A percentile compares a stretch with the other conserved stretches of the same genome.
Evolutionary conservation across 2,329 filamentous ascomycete genomes (phyloP).

Genomic region (Paecilomyces niveus): DNA sequence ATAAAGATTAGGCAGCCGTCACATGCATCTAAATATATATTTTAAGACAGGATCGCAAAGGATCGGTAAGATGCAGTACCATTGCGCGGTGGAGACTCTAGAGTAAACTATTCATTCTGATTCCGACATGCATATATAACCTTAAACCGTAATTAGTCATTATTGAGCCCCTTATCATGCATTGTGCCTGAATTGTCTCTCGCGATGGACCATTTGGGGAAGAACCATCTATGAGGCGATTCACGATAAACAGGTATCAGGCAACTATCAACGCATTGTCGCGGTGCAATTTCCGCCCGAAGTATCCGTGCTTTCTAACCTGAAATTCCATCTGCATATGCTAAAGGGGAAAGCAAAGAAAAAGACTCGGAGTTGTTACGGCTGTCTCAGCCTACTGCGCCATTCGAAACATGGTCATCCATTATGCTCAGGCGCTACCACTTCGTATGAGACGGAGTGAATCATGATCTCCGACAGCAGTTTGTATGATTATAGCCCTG

Average conservation of each 20-base stretch:
- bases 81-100: background rate
- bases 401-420: background rate
- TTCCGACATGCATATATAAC: background rate
- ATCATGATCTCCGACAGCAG: background rate
- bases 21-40: background rate
- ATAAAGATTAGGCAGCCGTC: no score
- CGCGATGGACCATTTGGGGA: background rate
- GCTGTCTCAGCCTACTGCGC: background rate
- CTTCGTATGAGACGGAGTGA: background rate
- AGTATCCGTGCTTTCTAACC: background rate
- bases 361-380: background rate
- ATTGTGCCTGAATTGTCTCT: background rate
- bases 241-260: background rate
- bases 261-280: background rate
- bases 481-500: background rate
- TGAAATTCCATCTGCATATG: background rate
- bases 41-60: no score
- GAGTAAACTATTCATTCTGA: background rate
- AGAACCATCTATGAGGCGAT: background rate
- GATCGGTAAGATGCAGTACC: no score
- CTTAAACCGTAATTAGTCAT: background rate
- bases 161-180: background rate
- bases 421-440: background rate
- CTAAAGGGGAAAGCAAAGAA: background rate
- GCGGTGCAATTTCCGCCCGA: background rate